Evolutionary conservation across 2,329 filamentous ascomycete genomes (phyloP).

Genomic region (Sarocladium kiliense): DNA sequence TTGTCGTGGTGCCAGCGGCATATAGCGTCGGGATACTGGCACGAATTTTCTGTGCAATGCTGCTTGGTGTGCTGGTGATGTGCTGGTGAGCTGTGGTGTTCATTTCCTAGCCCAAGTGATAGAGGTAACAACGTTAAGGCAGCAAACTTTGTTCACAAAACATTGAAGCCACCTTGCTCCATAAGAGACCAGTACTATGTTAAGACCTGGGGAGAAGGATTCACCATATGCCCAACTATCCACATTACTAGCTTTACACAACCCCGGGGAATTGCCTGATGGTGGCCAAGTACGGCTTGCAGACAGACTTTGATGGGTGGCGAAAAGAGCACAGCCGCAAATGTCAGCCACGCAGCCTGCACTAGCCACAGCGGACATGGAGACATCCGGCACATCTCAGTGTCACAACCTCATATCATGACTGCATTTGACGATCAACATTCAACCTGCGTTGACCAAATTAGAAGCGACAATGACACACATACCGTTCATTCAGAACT

Average conservation of each 20-base stretch:
- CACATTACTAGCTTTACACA: not conserved
- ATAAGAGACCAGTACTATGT: no score
- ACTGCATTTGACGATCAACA: not conserved
- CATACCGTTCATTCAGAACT: not conserved
- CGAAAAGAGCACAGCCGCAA: not conserved
- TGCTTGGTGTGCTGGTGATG: no score
- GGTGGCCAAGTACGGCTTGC: not conserved
- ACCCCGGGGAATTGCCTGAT: not conserved
- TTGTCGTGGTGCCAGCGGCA: no score
- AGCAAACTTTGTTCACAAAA: no score
- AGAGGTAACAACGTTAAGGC: no score
- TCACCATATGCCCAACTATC: not conserved
- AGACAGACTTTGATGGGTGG: not conserved
- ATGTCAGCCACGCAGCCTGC: not conserved
- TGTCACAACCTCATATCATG: not conserved
- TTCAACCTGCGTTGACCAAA: not conserved
- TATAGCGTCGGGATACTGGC: no score
- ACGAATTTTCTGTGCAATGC: no score
- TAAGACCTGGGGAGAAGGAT: no score
- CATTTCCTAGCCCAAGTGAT: no score
- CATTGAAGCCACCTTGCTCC: no score
- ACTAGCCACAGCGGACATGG: not conserved
- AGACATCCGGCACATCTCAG: no score
- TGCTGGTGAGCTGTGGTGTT: no score
- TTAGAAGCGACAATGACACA: not conserved